Evolutionary conservation across 192 early-diverging fungal genomes (phyloP).

Genomic region (Coemansia sp.): DNA sequence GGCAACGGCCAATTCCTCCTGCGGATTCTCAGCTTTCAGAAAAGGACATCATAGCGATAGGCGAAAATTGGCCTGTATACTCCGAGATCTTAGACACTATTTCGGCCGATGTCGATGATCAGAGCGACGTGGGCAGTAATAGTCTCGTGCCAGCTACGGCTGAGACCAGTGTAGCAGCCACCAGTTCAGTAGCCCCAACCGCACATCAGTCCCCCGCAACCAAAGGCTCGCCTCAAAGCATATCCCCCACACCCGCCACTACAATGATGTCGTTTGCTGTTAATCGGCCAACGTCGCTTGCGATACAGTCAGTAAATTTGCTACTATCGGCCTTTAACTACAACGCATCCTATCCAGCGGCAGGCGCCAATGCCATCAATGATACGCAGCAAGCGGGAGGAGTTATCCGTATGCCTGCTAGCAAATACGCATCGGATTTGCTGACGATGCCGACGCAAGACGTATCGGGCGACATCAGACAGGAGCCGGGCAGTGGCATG

Average conservation of each 20-base stretch:
- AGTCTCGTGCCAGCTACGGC: background rate
- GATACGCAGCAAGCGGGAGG: background rate
- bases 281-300: background rate
- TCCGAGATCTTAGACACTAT: background rate
- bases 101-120: background rate
- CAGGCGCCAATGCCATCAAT: background rate
- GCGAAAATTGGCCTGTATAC: background rate
- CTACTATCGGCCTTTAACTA: background rate
- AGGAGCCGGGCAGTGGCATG: constrained; percentile 29
- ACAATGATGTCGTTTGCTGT: background rate
- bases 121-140: background rate
- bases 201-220: background rate
- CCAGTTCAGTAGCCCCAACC: background rate
- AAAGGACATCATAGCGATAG: background rate
- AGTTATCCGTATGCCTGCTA: constrained; percentile 16
- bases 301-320: background rate
- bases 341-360: background rate
- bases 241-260: background rate
- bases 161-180: background rate
- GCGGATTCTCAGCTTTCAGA: background rate
- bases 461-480: constrained; percentile 25
- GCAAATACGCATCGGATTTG: background rate
- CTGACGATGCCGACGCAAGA: constrained; percentile 15
- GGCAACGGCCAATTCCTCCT: background rate
- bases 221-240: background rate